phyloP scores from a whole-genome alignment of 805 yeast species.

The Saccharomycopsis sp. region DNA sequence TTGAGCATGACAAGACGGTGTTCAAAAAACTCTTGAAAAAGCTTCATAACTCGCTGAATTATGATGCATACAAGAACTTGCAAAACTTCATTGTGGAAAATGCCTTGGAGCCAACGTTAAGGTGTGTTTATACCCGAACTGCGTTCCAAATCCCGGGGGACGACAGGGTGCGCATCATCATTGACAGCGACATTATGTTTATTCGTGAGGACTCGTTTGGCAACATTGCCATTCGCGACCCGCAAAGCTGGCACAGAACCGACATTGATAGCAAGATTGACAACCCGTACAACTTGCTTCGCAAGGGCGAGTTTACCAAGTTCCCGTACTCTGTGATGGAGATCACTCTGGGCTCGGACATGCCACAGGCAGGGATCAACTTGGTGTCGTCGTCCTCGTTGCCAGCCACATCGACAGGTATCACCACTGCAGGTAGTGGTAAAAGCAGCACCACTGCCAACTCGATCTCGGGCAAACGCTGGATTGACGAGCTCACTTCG shows the following conservation, averaged over 20 bases:
- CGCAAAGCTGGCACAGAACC: slow-evolving; percentile 81
- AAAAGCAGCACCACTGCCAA: slow-evolving; percentile 46
- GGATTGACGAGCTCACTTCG: slow-evolving; percentile 83
- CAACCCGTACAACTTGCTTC: slow-evolving; percentile 60
- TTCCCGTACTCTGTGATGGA: slow-evolving; percentile 89
- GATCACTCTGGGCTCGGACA: slow-evolving; percentile 42
- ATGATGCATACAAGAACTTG: slow-evolving; percentile 49
- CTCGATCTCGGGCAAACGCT: slow-evolving; percentile 37
- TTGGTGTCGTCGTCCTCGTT: slow-evolving; percentile 23
- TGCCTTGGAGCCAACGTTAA: slow-evolving; percentile 72
- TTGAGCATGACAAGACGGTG: slow-evolving; percentile 35
- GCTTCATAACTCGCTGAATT: slow-evolving; percentile 38
- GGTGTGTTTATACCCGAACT: slow-evolving; percentile 82
- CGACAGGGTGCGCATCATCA: slow-evolving; percentile 79
- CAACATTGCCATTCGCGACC: slow-evolving; percentile 79
- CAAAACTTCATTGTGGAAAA: slow-evolving; percentile 54
- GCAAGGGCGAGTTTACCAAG: slow-evolving; percentile 77
- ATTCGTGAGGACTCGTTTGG: slow-evolving; percentile 90
- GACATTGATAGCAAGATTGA: slow-evolving; percentile 76
- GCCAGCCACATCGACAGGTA: slow-evolving; percentile 22
- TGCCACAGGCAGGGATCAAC: slow-evolving; percentile 23
- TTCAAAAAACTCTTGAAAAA: slow-evolving; percentile 44
- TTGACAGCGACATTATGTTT: slow-evolving; percentile 80
- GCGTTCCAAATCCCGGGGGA: slow-evolving; percentile 99
- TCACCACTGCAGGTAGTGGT: slow-evolving; percentile 36